Evolutionary conservation across 1,139 yeast species (phyloP).

Genomic region (Casaregolazyma suthepensis): DNA sequence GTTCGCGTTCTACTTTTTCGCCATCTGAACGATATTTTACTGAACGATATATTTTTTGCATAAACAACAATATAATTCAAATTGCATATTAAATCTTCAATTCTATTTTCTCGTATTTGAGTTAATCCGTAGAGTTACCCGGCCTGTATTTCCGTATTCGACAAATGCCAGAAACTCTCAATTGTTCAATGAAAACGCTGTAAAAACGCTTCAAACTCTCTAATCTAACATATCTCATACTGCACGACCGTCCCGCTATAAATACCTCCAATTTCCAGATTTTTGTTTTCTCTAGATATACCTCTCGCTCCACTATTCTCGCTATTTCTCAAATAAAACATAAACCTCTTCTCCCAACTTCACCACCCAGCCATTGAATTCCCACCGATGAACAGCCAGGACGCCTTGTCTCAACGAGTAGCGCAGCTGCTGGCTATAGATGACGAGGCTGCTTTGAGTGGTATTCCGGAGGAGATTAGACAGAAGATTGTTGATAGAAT

Average conservation of each 20-base stretch:
- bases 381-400: neutral
- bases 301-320: neutral
- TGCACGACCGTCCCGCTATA: no score
- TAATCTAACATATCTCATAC: no score
- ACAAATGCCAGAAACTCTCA: no score
- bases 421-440: constrained; percentile 24
- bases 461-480: constrained; percentile 23
- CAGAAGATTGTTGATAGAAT: neutral
- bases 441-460: constrained; percentile 19
- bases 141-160: no score
- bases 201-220: no score
- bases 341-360: neutral
- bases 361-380: neutral
- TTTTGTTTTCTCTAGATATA: no score
- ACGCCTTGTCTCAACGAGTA: constrained; percentile 26
- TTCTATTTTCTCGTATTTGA: no score
- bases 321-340: neutral
- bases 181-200: no score
- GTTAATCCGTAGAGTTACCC: no score
- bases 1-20: no score
- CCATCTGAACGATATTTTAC: no score
- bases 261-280: neutral
- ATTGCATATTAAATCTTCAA: neutral
- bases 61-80: neutral
- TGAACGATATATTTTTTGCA: no score